Conservation (phyloP, 2,329 filamentous ascomycete genomes). For the Pseudogymnoascus sp. region DNA sequence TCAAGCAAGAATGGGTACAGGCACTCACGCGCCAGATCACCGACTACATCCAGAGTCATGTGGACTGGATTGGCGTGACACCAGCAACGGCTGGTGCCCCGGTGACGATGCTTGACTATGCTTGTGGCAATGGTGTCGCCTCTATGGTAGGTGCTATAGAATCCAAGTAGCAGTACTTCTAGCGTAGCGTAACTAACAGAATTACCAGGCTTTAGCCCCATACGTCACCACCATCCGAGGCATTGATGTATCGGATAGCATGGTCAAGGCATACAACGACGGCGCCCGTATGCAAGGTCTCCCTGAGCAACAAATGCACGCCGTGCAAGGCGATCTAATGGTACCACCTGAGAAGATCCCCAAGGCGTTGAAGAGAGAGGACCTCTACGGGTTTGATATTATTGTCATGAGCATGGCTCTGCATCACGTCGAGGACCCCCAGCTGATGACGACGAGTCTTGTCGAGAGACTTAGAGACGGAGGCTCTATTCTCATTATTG, state of each 20-base stretch:
- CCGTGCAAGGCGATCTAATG: constrained; percentile 28
- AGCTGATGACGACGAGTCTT: constrained; percentile 25
- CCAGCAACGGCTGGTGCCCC: neutral
- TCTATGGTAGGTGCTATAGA: constrained; percentile 15
- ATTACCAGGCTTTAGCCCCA: constrained; percentile 27
- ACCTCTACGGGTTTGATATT: constrained; percentile 26
- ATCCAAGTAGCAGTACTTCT: neutral
- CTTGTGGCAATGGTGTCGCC: constrained; percentile 17
- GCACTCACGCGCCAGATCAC: neutral
- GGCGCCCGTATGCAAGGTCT: neutral
- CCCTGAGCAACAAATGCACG: constrained; percentile 22
- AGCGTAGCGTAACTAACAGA: neutral
- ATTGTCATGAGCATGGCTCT: constrained; percentile 32
- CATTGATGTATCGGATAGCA: constrained; percentile 31
- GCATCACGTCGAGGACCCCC: constrained; percentile 30
- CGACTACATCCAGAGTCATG: neutral
- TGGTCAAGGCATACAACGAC: constrained; percentile 29
- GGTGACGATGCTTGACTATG: constrained; percentile 17
- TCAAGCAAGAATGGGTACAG: neutral
- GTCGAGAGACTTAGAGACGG: constrained; percentile 25
- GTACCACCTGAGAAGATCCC: neutral
- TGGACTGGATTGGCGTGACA: constrained; percentile 7
- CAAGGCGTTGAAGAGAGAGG: neutral
- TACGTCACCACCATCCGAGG: constrained; percentile 28
- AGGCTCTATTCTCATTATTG: constrained; percentile 30